phyloP scores from a whole-genome alignment of 768 basidiomycete species.

The Mycena leptocephala region DNA sequence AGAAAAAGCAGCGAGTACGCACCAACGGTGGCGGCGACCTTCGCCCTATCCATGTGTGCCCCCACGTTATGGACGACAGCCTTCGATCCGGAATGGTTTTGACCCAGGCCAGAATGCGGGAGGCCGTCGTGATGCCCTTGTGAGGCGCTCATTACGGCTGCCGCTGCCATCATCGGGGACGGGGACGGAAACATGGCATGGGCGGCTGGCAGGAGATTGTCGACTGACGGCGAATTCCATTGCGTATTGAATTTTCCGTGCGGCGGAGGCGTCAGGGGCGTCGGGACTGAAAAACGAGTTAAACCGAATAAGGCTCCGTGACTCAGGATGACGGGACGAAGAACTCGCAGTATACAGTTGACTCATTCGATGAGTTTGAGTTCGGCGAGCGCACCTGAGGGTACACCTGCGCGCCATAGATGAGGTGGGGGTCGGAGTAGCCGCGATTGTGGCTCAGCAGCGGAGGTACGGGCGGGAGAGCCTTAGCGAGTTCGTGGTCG shows the following conservation, averaged over 20 bases:
- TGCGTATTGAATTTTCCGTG: neutral
- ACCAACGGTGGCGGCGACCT: constrained; percentile 34
- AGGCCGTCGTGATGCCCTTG: neutral
- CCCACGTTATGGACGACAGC: neutral
- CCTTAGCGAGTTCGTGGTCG: neutral
- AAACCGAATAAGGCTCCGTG: neutral
- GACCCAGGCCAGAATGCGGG: neutral
- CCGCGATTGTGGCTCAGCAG: constrained; percentile 22
- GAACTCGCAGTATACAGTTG: neutral
- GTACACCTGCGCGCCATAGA: constrained; percentile 26
- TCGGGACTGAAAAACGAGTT: constrained; percentile 10
- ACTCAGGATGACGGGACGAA: neutral
- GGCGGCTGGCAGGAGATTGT: neutral
- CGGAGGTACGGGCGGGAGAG: constrained; percentile 30
- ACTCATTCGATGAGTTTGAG: constrained; percentile 6
- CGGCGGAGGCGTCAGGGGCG: neutral
- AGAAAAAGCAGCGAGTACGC: neutral
- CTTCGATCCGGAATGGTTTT: neutral
- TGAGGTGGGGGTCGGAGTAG: constrained; percentile 26
- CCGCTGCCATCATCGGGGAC: constrained; percentile 15
- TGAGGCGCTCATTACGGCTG: constrained; percentile 2
- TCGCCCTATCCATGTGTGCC: constrained; percentile 26
- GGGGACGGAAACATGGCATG: constrained; percentile 25
- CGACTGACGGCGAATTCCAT: neutral
- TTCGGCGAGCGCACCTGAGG: constrained; percentile 4